phyloP scores from a whole-genome alignment of 345 rosid species.

The Pseudoturritis turrita region DNA sequence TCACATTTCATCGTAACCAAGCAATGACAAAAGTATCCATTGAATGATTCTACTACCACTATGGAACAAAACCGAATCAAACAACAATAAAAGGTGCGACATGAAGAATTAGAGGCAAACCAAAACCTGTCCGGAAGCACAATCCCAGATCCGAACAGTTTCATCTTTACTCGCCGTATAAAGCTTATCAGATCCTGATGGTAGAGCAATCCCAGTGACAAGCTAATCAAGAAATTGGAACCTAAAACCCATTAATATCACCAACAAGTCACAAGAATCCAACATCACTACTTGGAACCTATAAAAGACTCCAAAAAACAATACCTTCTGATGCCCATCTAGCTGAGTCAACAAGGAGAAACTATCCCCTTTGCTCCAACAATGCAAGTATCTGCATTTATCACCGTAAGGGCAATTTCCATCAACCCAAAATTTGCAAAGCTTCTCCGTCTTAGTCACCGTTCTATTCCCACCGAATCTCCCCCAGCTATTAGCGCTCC shows the following conservation, averaged over 20 bases:
- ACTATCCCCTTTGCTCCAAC: slow-evolving; percentile 73
- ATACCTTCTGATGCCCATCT: slow-evolving; percentile 85
- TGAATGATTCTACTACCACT: neutral
- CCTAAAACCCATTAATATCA: neutral
- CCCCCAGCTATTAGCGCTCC: slow-evolving; percentile 43
- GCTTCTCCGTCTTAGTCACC: slow-evolving; percentile 55
- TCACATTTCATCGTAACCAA: neutral
- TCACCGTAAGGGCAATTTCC: slow-evolving; percentile 76
- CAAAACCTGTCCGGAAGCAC: slow-evolving; percentile 85
- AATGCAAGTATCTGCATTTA: slow-evolving; percentile 70
- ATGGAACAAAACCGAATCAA: neutral
- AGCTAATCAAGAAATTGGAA: slow-evolving; percentile 36
- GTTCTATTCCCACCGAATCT: slow-evolving; percentile 49
- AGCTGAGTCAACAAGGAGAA: slow-evolving; percentile 74
- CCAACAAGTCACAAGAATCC: slow-evolving; percentile 1
- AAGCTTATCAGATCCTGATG: slow-evolving; percentile 80
- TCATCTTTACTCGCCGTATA: slow-evolving; percentile 85
- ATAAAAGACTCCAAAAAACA: neutral
- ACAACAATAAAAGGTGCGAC: neutral
- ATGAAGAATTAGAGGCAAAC: neutral
- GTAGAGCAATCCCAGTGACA: slow-evolving; percentile 83
- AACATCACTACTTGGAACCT: neutral
- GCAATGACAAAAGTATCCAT: neutral
- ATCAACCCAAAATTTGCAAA: slow-evolving; percentile 83
- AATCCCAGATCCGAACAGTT: slow-evolving; percentile 85